These are phyloP conservation scores for Ophiocordyceps camponoti-rufipedis DNA, from an alignment of 2,329 filamentous ascomycete genomes.

Conservation along the genomic window DNA sequence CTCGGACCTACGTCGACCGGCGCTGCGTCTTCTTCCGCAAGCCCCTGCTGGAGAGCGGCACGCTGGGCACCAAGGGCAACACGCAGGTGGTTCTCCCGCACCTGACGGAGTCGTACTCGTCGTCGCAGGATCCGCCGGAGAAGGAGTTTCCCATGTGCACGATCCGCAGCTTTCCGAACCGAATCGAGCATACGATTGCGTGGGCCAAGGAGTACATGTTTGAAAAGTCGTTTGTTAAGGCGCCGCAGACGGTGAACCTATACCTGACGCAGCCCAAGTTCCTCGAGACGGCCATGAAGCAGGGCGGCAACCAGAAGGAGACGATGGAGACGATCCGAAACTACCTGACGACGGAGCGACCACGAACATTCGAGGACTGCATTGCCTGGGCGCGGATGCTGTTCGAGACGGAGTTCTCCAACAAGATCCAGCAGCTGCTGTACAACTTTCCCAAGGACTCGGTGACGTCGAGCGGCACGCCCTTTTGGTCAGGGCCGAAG, in stretches of 20 bases:
- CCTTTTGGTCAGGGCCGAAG: slow-evolving; percentile 97
- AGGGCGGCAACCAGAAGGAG: slow-evolving; percentile 87
- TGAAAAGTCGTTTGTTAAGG: slow-evolving; percentile 83
- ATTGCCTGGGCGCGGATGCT: slow-evolving; percentile 86
- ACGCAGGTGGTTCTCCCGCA: slow-evolving; percentile 86
- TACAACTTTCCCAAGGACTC: slow-evolving; percentile 97
- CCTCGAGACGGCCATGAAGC: slow-evolving; percentile 69
- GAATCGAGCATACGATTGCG: slow-evolving; percentile 95
- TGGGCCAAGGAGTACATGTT: slow-evolving; percentile 89
- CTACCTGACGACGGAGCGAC: slow-evolving; percentile 81
- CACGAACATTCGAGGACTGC: slow-evolving; percentile 85
- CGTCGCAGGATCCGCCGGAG: slow-evolving; percentile 89
- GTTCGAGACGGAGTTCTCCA: slow-evolving; percentile 95
- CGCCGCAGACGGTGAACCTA: slow-evolving; percentile 82
- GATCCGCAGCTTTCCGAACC: slow-evolving; percentile 90
- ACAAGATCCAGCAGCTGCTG: slow-evolving; percentile 84
- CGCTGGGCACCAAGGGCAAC: slow-evolving; percentile 97
- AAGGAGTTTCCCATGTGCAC: slow-evolving; percentile 99
- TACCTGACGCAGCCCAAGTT: slow-evolving; percentile 89
- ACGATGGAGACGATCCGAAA: slow-evolving; percentile 81
- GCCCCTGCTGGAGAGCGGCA: slow-evolving; percentile 87
- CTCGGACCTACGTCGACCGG: slow-evolving; percentile 87
- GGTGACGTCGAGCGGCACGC: slow-evolving; percentile 68
- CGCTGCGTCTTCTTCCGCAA: slow-evolving; percentile 98
- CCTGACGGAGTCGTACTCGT: slow-evolving; percentile 89